Percentiles rank a stretch among this genome's conserved stretches.
Evolutionary conservation across 176 grass and related monocot genomes (phyloP).

Genomic region (Saccharum officinarum): DNA sequence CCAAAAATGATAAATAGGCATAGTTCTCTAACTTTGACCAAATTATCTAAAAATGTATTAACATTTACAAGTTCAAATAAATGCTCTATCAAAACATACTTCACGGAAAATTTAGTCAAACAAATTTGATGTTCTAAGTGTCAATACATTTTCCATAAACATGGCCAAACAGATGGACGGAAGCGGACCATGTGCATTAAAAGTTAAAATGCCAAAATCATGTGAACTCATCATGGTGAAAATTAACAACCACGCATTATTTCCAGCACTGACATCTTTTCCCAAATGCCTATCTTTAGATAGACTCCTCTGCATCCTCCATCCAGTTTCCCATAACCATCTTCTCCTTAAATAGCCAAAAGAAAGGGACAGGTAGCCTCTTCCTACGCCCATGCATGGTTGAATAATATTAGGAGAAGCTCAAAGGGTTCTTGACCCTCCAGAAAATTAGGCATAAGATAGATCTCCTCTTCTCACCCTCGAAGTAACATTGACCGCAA

Average conservation of each 20-base stretch:
- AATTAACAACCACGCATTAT: constrained; percentile 4
- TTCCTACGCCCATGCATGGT: constrained; percentile 37
- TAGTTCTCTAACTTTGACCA: neutral
- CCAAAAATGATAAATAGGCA: neutral
- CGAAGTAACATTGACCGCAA: constrained; percentile 32
- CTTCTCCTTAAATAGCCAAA: constrained; percentile 40
- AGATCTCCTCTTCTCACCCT: constrained; percentile 27
- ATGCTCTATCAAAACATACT: neutral
- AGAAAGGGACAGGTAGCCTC: constrained; percentile 13
- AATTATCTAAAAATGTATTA: neutral
- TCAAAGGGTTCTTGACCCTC: constrained; percentile 33
- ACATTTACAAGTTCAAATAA: neutral
- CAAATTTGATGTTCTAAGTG: neutral
- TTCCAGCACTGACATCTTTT: constrained; percentile 6
- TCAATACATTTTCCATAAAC: neutral
- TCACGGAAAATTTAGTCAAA: neutral
- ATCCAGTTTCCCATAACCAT: constrained; percentile 38
- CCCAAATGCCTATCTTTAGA: constrained; percentile 48
- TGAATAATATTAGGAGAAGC: constrained; percentile 33
- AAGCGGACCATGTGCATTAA: neutral
- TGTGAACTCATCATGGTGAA: constrained; percentile 19
- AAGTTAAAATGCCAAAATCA: neutral
- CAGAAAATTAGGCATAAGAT: constrained; percentile 40
- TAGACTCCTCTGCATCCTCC: constrained; percentile 25
- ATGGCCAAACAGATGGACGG: neutral